Evolutionary conservation across 768 basidiomycete species (phyloP), one percentile per base, ranked within the genome.

Genomic region (Rhodotorula toruloides): DNA sequence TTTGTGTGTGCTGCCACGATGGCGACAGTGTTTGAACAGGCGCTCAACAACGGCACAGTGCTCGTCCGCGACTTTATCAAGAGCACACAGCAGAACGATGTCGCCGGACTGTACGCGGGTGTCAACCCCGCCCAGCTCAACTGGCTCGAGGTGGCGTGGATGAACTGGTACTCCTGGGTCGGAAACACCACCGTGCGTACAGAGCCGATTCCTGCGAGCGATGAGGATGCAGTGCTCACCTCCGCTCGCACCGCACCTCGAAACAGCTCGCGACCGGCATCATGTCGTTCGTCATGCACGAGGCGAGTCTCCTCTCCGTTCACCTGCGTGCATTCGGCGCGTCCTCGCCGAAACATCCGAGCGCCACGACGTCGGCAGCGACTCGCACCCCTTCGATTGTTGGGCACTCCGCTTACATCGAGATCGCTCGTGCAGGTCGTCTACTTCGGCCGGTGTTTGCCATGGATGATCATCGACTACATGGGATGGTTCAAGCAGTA

Each of bases 381-480:
- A n/a, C n/a, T n/a, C n/a, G n/a, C n/a, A n/a, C n/a, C 39, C 34
- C 31, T 21, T 8, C 42, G 42, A 21, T 36, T 3, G 19, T 17
- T 11, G 14, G 16, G 13, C 56, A 39, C 37, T 25, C 6, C 4
- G 5, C 11, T 9, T n/a, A n/a, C n/a, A n/a, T n/a, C n/a, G n/a
- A n/a, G n/a, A n/a, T n/a, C n/a, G n/a, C n/a, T n/a, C n/a, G n/a
- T n/a, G n/a, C 47, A 71, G 69, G 78, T 91, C 74, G 90, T 97
- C 14, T 99, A 99, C 80, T 99, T 99, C 75, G 96, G 94, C 44
- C 88, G 96, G 31, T 87, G 87, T 70, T 77, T 98, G 25, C 96
- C 93, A 0, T 96, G 91, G 90, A 87, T 97, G 73, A 88, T 96
- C 78, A 87, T 97, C 76, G 96, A 99, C 78, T 81, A 86, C 4